These are phyloP conservation scores for Lodderomyces margitis DNA, from an alignment of 1,139 yeast species.

Conservation along the genomic window DNA sequence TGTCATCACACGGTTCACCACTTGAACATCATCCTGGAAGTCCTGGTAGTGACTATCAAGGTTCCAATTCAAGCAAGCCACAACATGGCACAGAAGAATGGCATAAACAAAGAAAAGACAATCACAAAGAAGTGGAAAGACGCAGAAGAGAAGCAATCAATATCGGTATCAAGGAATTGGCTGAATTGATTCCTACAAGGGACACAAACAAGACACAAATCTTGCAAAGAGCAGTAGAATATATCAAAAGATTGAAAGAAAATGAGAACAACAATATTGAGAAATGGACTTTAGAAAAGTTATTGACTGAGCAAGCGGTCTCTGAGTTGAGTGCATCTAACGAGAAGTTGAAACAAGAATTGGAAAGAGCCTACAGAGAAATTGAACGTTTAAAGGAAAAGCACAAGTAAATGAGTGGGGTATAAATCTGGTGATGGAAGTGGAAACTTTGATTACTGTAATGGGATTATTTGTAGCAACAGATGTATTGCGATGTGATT, in stretches of 20 bases:
- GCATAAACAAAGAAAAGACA: slow-evolving; percentile 81
- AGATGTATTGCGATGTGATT: too few species aligned
- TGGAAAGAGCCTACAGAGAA: slow-evolving; percentile 89
- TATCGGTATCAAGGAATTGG: slow-evolving; percentile 81
- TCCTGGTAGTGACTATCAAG: neutral
- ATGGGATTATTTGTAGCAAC: too few species aligned
- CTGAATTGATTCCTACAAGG: slow-evolving; percentile 78
- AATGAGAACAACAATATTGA: slow-evolving; percentile 85
- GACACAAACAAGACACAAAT: slow-evolving; percentile 93
- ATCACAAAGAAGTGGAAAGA: slow-evolving; percentile 97
- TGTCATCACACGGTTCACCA: slow-evolving; percentile 3
- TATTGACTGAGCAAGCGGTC: slow-evolving; percentile 87
- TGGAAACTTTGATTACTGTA: too few species aligned
- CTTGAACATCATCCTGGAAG: slow-evolving; percentile 1
- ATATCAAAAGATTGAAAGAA: slow-evolving; percentile 82
- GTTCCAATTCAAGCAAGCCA: slow-evolving; percentile 31
- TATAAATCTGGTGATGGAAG: too few species aligned
- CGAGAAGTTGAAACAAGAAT: slow-evolving; percentile 26
- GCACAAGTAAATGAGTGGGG: neutral
- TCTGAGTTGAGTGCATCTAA: slow-evolving; percentile 37
- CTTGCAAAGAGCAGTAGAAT: slow-evolving; percentile 82
- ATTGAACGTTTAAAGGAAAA: slow-evolving; percentile 75
- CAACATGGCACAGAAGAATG: slow-evolving; percentile 79
- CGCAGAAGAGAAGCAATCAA: slow-evolving; percentile 93
- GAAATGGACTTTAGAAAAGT: slow-evolving; percentile 91